These are phyloP conservation scores for Fusarium setosum DNA, from an alignment of 2,329 filamentous ascomycete species.

Conservation along the genomic window DNA sequence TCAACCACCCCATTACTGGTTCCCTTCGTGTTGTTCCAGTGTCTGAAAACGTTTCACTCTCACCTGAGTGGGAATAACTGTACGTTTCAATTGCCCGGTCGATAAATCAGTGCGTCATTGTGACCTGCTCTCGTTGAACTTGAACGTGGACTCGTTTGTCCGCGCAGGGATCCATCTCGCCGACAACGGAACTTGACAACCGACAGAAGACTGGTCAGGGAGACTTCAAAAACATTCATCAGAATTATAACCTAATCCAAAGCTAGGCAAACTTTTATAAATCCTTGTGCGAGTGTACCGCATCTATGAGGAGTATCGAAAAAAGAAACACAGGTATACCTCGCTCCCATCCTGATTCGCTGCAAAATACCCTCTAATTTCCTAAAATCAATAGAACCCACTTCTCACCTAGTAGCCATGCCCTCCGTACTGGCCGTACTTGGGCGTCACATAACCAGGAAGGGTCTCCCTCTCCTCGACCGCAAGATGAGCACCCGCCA, in stretches of 20 bases:
- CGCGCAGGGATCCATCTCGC: no score
- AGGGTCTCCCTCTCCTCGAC: constrained; percentile 51
- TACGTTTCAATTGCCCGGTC: no score
- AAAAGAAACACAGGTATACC: not conserved
- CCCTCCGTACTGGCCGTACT: constrained; percentile 20
- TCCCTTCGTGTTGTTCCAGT: no score
- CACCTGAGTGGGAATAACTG: no score
- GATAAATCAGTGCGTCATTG: no score
- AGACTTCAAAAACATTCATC: not conserved
- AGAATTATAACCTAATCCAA: not conserved
- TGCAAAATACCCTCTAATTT: constrained; percentile 1
- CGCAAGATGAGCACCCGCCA: constrained; percentile 70
- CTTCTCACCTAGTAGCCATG: constrained; percentile 15
- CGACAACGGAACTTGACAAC: no score
- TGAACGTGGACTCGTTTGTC: no score
- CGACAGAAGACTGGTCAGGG: no score
- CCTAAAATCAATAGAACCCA: not conserved
- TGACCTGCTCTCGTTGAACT: no score
- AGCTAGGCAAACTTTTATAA: not conserved
- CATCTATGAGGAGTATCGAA: not conserved
- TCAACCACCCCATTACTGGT: no score
- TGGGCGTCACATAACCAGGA: constrained; percentile 36
- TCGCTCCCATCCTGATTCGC: constrained; percentile 17
- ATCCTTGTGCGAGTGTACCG: not conserved
- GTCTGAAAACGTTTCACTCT: no score